phyloP scores from a whole-genome alignment of 163 green algal species.

The Scenedesmus sp. region DNA sequence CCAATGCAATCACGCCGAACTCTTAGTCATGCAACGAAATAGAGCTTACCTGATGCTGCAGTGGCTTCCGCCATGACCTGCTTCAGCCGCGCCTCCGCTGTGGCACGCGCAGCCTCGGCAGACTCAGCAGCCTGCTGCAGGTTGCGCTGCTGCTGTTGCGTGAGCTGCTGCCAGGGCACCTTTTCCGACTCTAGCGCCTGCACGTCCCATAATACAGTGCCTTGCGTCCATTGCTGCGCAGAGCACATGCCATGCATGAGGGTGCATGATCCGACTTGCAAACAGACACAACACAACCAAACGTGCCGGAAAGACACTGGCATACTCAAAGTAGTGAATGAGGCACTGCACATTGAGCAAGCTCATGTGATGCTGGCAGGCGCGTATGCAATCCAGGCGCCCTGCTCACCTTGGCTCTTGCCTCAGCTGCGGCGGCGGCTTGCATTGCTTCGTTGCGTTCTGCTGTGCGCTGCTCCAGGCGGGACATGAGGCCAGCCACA shows the following conservation, averaged over 20 bases:
- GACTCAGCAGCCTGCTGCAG: slow-evolving; percentile 2
- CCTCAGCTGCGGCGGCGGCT: slow-evolving; percentile 25
- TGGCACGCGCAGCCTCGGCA: slow-evolving; percentile 28
- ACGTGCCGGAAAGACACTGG: too few species aligned
- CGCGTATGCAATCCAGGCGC: not conserved
- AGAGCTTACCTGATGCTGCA: slow-evolving; percentile 25
- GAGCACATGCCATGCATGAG: not conserved
- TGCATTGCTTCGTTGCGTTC: slow-evolving; percentile 50
- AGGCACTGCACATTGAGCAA: not conserved
- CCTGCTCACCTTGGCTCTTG: slow-evolving; percentile 17
- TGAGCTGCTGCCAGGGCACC: slow-evolving; percentile 27
- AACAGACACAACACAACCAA: too few species aligned
- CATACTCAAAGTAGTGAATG: too few species aligned
- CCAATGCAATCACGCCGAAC: too few species aligned
- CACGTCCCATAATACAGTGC: not conserved
- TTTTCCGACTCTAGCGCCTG: slow-evolving; percentile 46
- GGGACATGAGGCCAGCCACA: slow-evolving; percentile 32
- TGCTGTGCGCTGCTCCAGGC: slow-evolving; percentile 39
- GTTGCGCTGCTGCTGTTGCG: slow-evolving; percentile 39
- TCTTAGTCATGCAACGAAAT: too few species aligned
- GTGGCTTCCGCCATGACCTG: slow-evolving; percentile 28
- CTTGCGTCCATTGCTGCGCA: not conserved
- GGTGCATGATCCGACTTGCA: too few species aligned
- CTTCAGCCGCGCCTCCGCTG: slow-evolving; percentile 39
- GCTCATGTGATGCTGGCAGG: not conserved